Conservation (phyloP, 2,329 filamentous ascomycete genomes). For the Arthrobotrys sphaeroides region DNA sequence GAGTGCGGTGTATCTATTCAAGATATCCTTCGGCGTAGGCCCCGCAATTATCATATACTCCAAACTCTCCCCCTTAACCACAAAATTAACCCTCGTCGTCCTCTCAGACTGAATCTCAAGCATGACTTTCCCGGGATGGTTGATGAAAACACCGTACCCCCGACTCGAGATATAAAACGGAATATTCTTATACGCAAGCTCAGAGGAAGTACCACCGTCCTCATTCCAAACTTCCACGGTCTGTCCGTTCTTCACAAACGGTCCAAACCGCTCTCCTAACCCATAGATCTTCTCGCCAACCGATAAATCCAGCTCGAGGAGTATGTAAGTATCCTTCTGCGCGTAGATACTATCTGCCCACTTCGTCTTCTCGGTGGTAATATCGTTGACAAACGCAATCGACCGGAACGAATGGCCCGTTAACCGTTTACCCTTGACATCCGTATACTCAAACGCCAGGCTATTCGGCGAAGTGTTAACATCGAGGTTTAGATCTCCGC, state of each 20-base stretch:
- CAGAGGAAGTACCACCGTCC: slow-evolving; percentile 73
- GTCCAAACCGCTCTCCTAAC: slow-evolving; percentile 78
- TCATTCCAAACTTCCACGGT: slow-evolving; percentile 72
- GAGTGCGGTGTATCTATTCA: slow-evolving; percentile 73
- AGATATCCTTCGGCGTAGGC: slow-evolving; percentile 75
- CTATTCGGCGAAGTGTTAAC: slow-evolving; percentile 60
- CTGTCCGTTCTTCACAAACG: slow-evolving; percentile 80
- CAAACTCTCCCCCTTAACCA: slow-evolving; percentile 73
- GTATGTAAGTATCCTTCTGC: slow-evolving; percentile 61
- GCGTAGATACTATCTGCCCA: slow-evolving; percentile 60
- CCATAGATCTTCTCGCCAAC: slow-evolving; percentile 75
- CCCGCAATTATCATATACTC: slow-evolving; percentile 81
- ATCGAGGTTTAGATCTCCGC: slow-evolving; percentile 61
- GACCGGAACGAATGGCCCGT: slow-evolving; percentile 62
- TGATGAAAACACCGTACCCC: slow-evolving; percentile 81
- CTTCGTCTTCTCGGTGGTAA: slow-evolving; percentile 56
- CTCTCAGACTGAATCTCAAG: slow-evolving; percentile 79
- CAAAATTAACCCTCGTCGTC: slow-evolving; percentile 75
- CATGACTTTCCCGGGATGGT: slow-evolving; percentile 74
- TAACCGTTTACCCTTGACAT: slow-evolving; percentile 60
- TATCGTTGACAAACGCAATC: slow-evolving; percentile 61
- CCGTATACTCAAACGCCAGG: slow-evolving; percentile 62
- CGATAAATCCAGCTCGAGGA: slow-evolving; percentile 63
- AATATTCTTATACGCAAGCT: slow-evolving; percentile 78
- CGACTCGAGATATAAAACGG: slow-evolving; percentile 75